Evolutionary conservation across 208 protist species (phyloP), one percentile per base, ranked within the genome.

Genomic region (Eutreptiella sp.): DNA sequence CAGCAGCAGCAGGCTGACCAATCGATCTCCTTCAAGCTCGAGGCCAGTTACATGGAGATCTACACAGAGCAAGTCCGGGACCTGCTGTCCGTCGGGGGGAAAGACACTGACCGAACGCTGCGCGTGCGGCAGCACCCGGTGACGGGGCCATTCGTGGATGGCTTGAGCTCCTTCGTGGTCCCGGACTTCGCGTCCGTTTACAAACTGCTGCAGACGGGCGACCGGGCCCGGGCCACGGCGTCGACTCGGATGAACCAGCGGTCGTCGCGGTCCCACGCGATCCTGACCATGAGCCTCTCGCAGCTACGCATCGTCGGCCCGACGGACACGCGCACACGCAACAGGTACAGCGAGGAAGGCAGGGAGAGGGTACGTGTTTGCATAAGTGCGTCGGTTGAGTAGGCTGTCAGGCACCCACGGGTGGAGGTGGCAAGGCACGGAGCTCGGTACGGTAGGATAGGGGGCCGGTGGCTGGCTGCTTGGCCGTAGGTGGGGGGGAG

Each of bases 241-340:
- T 73, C 75, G 38, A 94, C 89, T 7, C 62, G 77, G 34, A 68
- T 94, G 26, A 94, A 94, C 52, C 81, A 88, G 46, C 66, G 72
- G 3, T 94, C 89, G 4, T 91, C 84, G 5, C 75, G 89, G 11
- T 93, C 87, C n/a, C 89, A 94, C 65, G 89, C 78, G 46, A 57
- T 93, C 52, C 90, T 89, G 64, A 83, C 81, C 0, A 36, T 93
- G 28, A 52, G n/a, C n/a, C n/a, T n/a, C n/a, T n/a, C n/a, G n/a
- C n/a, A n/a, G n/a, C n/a, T n/a, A n/a, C n/a, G n/a, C n/a, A n/a
- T n/a, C n/a, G n/a, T n/a, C n/a, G n/a, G n/a, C n/a, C n/a, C n/a
- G n/a, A n/a, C n/a, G n/a, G n/a, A n/a, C n/a, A n/a, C n/a, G n/a
- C n/a, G n/a, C n/a, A n/a, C n/a, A n/a, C n/a, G n/a, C n/a, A n/a